A percentile compares a stretch with the other conserved stretches of the same genome.
Evolutionary conservation across 371 early-diverging fungal species (phyloP).

Genomic region (Nematocida sp.): DNA sequence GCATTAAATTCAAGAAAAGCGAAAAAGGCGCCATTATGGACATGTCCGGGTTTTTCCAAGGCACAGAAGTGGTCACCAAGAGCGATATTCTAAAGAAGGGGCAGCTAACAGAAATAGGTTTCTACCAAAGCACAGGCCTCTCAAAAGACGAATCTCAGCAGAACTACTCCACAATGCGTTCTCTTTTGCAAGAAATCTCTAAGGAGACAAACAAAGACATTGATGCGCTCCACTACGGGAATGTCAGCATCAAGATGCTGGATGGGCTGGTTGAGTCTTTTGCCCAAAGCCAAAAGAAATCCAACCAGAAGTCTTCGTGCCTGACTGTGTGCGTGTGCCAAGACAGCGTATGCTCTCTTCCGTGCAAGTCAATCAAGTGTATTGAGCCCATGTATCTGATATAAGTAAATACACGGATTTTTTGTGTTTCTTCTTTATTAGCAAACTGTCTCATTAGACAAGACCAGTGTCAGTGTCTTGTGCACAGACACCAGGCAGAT

Average conservation of each 20-base stretch:
- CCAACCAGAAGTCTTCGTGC: not conserved
- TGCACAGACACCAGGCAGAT: no score
- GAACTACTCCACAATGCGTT: slow-evolving; percentile 46
- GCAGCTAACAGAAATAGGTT: slow-evolving; percentile 52
- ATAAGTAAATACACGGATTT: not conserved
- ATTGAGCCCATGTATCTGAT: slow-evolving; percentile 47
- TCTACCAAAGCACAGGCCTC: slow-evolving; percentile 49
- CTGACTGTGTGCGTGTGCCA: slow-evolving; percentile 57
- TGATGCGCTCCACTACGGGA: slow-evolving; percentile 39
- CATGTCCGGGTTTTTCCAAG: slow-evolving; percentile 54
- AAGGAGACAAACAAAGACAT: slow-evolving; percentile 47
- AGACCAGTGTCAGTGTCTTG: no score
- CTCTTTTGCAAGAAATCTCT: slow-evolving; percentile 54
- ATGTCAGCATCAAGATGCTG: slow-evolving; percentile 13
- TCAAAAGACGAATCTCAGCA: slow-evolving; percentile 10
- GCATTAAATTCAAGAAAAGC: slow-evolving; percentile 43
- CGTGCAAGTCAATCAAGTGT: slow-evolving; percentile 58
- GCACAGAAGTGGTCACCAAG: slow-evolving; percentile 9
- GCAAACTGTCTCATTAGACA: no score
- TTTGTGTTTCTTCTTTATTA: no score
- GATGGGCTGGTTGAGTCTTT: slow-evolving; percentile 41
- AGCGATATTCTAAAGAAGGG: slow-evolving; percentile 48
- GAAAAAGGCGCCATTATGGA: slow-evolving; percentile 42
- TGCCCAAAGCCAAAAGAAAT: not conserved
- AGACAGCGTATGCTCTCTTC: slow-evolving; percentile 48